Conservation (phyloP, 257 asterid genomes). For the Voacanga thouarsii region DNA sequence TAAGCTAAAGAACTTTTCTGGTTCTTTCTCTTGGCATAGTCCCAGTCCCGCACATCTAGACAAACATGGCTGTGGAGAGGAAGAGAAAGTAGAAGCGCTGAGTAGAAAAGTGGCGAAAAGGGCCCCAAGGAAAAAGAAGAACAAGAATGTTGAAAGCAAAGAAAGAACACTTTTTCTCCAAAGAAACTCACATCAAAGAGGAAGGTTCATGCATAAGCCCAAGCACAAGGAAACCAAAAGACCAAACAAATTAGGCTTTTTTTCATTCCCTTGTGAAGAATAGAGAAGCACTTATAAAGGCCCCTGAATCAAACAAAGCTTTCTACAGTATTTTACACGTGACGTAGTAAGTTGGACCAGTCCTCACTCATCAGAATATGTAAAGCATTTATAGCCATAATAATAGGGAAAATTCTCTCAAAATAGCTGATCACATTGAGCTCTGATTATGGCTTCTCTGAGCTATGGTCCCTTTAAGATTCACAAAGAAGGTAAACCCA, state of each 20-base stretch:
- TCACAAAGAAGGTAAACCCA: slow-evolving; percentile 19
- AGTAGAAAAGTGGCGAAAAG: slow-evolving; percentile 7
- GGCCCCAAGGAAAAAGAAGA: slow-evolving; percentile 3
- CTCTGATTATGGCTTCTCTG: slow-evolving; percentile 1
- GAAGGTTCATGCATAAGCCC: slow-evolving; percentile 30
- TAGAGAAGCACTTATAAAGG: background rate
- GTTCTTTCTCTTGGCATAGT: background rate
- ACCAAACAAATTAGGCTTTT: slow-evolving; percentile 21
- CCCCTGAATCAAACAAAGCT: slow-evolving; percentile 3
- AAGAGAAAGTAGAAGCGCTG: background rate
- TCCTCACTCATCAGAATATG: slow-evolving; percentile 8
- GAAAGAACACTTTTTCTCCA: slow-evolving; percentile 6
- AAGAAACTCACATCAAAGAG: slow-evolving; percentile 17
- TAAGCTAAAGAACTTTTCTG: background rate
- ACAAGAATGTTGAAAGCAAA: slow-evolving; percentile 10
- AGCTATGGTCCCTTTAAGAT: slow-evolving; percentile 15
- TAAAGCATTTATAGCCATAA: background rate
- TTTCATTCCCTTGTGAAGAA: background rate
- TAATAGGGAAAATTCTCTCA: background rate
- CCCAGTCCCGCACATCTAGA: background rate
- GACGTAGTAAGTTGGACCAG: slow-evolving; percentile 22
- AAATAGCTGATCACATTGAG: background rate
- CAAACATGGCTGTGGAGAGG: background rate
- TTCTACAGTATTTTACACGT: slow-evolving; percentile 21
- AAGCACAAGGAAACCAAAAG: slow-evolving; percentile 18